phyloP scores from a whole-genome alignment of 106 monocot genomes.

The Narthecium ossifragum region DNA sequence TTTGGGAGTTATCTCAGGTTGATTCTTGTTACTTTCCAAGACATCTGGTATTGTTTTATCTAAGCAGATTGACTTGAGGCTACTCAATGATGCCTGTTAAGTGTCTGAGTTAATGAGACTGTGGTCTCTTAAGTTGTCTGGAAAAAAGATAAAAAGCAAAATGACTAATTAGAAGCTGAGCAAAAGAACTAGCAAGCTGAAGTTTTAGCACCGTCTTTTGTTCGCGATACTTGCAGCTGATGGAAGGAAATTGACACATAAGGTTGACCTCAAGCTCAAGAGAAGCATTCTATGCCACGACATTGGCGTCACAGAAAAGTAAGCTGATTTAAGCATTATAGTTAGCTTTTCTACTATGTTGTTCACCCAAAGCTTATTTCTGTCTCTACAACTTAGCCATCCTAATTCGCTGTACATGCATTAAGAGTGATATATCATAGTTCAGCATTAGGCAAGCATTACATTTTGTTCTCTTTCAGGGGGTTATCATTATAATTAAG shows the following conservation, averaged over 20 bases:
- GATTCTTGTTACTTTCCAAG: no score
- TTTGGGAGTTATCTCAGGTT: constrained; percentile 51
- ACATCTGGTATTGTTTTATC: no score
- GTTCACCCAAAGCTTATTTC: no score
- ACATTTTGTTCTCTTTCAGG: not conserved
- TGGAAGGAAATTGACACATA: constrained; percentile 36
- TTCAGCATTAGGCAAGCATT: not conserved
- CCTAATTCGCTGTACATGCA: not conserved
- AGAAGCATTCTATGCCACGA: constrained; percentile 48
- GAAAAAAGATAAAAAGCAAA: no score
- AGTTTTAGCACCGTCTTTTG: not conserved
- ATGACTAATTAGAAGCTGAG: not conserved
- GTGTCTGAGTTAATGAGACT: no score
- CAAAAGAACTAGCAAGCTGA: not conserved
- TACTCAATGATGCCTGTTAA: no score
- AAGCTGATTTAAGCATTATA: no score
- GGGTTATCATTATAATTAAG: not conserved
- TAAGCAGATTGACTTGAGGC: no score
- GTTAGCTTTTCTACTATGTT: not conserved
- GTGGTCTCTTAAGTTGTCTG: no score
- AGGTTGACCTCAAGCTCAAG: constrained; percentile 42
- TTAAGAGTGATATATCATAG: not conserved
- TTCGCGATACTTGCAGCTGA: constrained; percentile 28
- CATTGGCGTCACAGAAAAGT: constrained; percentile 45
- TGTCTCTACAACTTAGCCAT: no score